Percentiles rank a stretch among this genome's conserved stretches.
Conservation (phyloP, 306 rosid species). For the Gleditsia sinensis region DNA sequence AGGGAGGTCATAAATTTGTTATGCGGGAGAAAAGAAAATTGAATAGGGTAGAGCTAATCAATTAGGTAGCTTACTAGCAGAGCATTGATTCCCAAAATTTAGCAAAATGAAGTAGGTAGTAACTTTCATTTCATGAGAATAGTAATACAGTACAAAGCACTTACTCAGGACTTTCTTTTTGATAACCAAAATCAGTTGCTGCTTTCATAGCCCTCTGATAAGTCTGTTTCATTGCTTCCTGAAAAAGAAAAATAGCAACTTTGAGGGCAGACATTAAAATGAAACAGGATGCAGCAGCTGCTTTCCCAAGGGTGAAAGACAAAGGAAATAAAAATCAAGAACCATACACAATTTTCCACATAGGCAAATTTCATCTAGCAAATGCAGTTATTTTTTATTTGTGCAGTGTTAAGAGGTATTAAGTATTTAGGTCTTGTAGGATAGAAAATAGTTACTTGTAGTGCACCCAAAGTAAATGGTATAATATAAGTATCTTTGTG, state of each 20-base stretch:
- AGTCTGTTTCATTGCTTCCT: constrained; percentile 93
- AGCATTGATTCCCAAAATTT: background rate
- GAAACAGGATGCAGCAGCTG: constrained; percentile 4
- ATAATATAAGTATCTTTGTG: too few species aligned
- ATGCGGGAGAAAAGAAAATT: background rate
- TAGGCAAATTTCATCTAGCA: background rate
- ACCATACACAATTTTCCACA: constrained; percentile 9
- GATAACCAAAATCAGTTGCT: constrained; percentile 71
- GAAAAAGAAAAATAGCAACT: constrained; percentile 14
- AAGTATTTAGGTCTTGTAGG: too few species aligned
- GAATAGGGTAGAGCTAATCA: background rate
- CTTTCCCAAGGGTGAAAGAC: background rate
- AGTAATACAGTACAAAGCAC: constrained; percentile 37
- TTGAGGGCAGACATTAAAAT: background rate
- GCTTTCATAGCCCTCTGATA: constrained; percentile 86
- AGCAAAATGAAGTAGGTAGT: background rate
- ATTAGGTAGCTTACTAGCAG: background rate
- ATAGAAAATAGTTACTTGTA: too few species aligned
- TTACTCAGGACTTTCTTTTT: constrained; percentile 88
- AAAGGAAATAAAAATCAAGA: background rate
- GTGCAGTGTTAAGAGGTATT: too few species aligned
- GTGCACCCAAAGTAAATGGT: too few species aligned
- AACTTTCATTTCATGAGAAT: background rate
- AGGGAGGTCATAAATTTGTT: constrained; percentile 1
- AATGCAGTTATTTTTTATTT: too few species aligned